A percentile compares a stretch with the other conserved stretches of the same genome.
Evolutionary conservation across 306 rosid species (phyloP).

Genomic region (Cajanus cajan): DNA sequence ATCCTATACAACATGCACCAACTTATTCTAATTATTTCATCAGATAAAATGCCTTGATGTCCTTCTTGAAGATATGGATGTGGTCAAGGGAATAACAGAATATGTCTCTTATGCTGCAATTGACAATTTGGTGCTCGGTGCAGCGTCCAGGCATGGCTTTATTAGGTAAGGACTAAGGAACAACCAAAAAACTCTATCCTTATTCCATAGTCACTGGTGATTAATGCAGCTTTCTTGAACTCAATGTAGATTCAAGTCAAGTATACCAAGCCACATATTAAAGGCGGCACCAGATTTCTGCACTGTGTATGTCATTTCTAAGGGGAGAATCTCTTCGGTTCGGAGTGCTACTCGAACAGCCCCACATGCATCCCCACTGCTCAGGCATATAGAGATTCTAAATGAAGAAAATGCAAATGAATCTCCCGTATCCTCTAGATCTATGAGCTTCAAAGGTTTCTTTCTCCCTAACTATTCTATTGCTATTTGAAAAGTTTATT

Average conservation of each 20-base stretch:
- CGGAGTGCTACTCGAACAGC: conserved; percentile 61
- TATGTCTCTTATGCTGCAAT: conserved; percentile 78
- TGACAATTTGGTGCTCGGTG: conserved; percentile 74
- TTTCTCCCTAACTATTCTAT: neutral
- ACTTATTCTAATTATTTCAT: neutral
- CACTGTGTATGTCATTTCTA: conserved; percentile 67
- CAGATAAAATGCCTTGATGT: conserved; percentile 89
- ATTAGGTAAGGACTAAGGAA: conserved; percentile 71
- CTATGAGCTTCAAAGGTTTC: conserved; percentile 55
- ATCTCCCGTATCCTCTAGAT: conserved; percentile 38
- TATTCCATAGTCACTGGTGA: neutral
- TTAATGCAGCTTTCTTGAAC: neutral
- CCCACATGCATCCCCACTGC: conserved; percentile 69
- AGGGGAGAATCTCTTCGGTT: conserved; percentile 71
- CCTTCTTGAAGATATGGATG: conserved; percentile 75
- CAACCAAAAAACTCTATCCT: too few relatives aligned
- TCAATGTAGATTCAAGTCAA: conserved; percentile 65
- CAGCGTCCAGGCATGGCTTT: conserved; percentile 76
- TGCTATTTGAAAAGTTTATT: too few relatives aligned
- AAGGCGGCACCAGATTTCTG: conserved; percentile 89
- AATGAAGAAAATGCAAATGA: conserved; percentile 24
- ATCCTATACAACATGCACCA: too few relatives aligned
- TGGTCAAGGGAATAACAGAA: conserved; percentile 71
- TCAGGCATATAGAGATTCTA: conserved; percentile 34
- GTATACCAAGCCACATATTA: conserved; percentile 50